Conservation (phyloP, 2,329 filamentous ascomycete species). For the Elsinoe ampelina region DNA sequence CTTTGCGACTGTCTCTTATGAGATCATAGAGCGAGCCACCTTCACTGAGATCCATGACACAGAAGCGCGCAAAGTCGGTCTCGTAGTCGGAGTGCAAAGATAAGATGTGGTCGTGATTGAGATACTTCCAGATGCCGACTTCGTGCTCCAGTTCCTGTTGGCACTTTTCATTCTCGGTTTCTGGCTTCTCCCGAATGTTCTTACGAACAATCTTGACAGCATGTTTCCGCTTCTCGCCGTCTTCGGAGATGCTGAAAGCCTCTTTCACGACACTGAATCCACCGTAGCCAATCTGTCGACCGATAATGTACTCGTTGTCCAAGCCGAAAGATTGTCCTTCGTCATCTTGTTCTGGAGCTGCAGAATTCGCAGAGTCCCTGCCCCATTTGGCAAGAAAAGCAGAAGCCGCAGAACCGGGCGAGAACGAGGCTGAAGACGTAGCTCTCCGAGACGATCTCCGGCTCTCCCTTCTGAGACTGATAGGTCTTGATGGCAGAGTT, state of each 20-base stretch:
- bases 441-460: conserved; percentile 40
- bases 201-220: conserved; percentile 62
- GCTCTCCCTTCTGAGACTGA: conserved; percentile 28
- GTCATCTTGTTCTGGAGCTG: conserved; percentile 48
- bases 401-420: conserved; percentile 49
- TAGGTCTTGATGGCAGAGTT: conserved; percentile 24
- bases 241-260: conserved; percentile 50
- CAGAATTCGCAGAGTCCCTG: conserved; percentile 28
- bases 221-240: conserved; percentile 43
- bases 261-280: conserved; percentile 61
- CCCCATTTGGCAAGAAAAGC: conserved; percentile 49
- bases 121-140: conserved; percentile 57
- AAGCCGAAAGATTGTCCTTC: conserved; percentile 58
- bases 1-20: conserved; percentile 44
- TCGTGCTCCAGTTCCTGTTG: conserved; percentile 62
- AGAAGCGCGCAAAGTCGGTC: conserved; percentile 59
- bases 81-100: conserved; percentile 56
- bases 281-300: conserved; percentile 55
- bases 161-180: conserved; percentile 54
- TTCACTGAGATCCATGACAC: conserved; percentile 55
- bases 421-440: conserved; percentile 42
- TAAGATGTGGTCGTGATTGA: conserved; percentile 54
- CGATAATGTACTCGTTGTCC: conserved; percentile 54
- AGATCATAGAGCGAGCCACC: conserved; percentile 58
- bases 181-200: conserved; percentile 44